Evolutionary conservation across 306 rosid species (phyloP).

Genomic region (Crotalaria pallida): DNA sequence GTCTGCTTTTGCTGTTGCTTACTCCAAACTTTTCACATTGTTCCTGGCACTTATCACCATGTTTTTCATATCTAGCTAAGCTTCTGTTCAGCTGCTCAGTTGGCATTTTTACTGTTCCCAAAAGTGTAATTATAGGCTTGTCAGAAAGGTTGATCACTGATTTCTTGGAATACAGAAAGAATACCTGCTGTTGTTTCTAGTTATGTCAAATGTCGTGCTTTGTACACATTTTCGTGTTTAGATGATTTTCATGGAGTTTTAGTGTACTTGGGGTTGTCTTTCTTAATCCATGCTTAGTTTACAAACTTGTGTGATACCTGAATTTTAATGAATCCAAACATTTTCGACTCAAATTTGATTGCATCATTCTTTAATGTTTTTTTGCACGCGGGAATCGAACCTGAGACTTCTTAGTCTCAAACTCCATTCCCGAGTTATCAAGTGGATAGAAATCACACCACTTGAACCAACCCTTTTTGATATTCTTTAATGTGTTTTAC

Average conservation of each 20-base stretch:
- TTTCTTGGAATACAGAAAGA: not conserved
- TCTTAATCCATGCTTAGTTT: not conserved
- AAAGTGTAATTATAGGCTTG: slow-evolving; percentile 9
- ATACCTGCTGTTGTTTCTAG: not conserved
- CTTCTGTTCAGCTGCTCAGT: not conserved
- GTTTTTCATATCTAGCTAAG: slow-evolving; percentile 29
- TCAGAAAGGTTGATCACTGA: slow-evolving; percentile 1
- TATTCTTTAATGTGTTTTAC: too few relatives aligned
- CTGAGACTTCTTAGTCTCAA: too few relatives aligned
- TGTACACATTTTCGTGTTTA: slow-evolving; percentile 18
- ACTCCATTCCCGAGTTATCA: too few relatives aligned
- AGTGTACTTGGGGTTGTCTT: not conserved
- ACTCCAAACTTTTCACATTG: slow-evolving; percentile 29
- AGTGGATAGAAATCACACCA: too few relatives aligned
- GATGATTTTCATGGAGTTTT: slow-evolving; percentile 4
- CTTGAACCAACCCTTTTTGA: too few relatives aligned
- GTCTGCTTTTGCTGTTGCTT: slow-evolving; percentile 12
- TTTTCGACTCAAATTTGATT: too few relatives aligned
- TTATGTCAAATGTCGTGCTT: not conserved
- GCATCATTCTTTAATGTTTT: not conserved
- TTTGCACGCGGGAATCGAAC: too few relatives aligned
- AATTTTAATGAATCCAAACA: not conserved
- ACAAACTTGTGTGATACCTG: not conserved
- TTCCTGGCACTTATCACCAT: slow-evolving; percentile 40
- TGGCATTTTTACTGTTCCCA: slow-evolving; percentile 5